These are phyloP conservation scores for Globisporangium spinosum DNA, from an alignment of 352 stramenopile species.

Conservation along the genomic window DNA sequence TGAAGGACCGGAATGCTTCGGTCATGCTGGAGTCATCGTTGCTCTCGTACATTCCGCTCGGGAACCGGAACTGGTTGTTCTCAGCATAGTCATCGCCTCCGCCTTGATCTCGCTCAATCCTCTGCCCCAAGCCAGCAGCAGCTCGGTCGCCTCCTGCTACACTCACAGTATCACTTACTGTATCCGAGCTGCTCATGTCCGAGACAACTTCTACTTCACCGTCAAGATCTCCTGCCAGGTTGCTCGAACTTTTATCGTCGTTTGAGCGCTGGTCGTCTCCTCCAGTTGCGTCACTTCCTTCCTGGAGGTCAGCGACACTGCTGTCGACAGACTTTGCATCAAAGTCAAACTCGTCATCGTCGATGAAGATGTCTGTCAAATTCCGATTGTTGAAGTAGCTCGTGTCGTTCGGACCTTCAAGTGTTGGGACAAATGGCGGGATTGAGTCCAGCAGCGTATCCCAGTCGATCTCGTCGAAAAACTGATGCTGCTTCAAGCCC, in stretches of 20 bases:
- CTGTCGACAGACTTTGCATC: slow-evolving; percentile 37
- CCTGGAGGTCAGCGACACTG: slow-evolving; percentile 1
- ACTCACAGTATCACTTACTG: slow-evolving; percentile 14
- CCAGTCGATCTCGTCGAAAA: slow-evolving; percentile 82
- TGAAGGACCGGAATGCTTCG: slow-evolving; percentile 75
- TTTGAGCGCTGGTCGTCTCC: slow-evolving; percentile 7
- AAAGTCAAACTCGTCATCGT: slow-evolving; percentile 74
- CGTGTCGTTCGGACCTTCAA: slow-evolving; percentile 84
- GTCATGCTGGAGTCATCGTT: slow-evolving; percentile 33
- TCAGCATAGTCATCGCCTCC: slow-evolving; percentile 12
- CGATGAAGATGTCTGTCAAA: slow-evolving; percentile 82
- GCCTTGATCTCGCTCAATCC: slow-evolving; percentile 4
- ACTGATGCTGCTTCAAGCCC: slow-evolving; percentile 56
- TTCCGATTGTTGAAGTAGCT: slow-evolving; percentile 91
- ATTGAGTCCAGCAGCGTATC: slow-evolving; percentile 73
- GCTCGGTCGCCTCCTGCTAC: neutral
- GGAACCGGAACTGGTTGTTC: slow-evolving; percentile 48
- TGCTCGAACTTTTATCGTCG: slow-evolving; percentile 1
- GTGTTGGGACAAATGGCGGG: slow-evolving; percentile 82
- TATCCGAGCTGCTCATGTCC: slow-evolving; percentile 9
- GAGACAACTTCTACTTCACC: neutral
- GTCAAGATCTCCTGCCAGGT: neutral
- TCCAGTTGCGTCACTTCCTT: neutral
- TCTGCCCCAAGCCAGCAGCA: slow-evolving; percentile 5
- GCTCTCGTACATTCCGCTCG: slow-evolving; percentile 64